Base-by-base conservation (phyloP, 1,139 yeast species). In the Blastobotrys persicus region DNA sequence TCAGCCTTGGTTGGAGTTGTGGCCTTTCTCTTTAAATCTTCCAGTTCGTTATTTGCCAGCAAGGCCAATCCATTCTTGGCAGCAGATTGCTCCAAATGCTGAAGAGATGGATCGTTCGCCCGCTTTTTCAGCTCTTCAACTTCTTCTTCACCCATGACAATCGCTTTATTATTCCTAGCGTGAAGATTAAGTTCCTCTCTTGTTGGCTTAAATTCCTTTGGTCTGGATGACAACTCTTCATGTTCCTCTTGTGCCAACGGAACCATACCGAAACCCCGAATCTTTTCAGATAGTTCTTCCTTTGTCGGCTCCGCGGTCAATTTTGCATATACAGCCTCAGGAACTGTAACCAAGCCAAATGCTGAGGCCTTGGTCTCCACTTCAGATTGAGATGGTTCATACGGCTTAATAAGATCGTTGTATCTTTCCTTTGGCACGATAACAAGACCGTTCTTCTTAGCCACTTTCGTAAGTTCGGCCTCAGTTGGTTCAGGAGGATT, bases 41-140 rank as follows among this genome's bases (percentile, higher is more conserved):
- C 56, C 20, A 66, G 59, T n/a, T 68, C 70, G 16, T 56, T 56
- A n/a, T 55, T 55, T 7, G 71, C 54, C 2, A 73, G 45, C 7
- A 71, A 62, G 12, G 65, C 57, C 50, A 68, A 54, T 3, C 71
- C 74, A 11, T 56, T 57, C 12, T 55, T 52, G 2, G 44, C 35
- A 13, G 63, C 59, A 6, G 28, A 40, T 5, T 44, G 44, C 18
- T 47, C 50, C 1, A 59, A 33, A 19, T 51, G 49, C 3, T 57
- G 58, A 12, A 26, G 44, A 2, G 51, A 35, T 13, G 59, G 60
- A 3, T 42, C 43, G 2, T 45, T 50, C 6, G 56, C 54, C 33
- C 44, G 42, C 26, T 45, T 37, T 45, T 50, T 50, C 35, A 63
- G 47, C 12, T 52, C 42, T 1, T 56, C 57, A 40, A 63, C 59